phyloP scores from a whole-genome alignment of 441 rosid genomes.

The Populus hybrid region DNA sequence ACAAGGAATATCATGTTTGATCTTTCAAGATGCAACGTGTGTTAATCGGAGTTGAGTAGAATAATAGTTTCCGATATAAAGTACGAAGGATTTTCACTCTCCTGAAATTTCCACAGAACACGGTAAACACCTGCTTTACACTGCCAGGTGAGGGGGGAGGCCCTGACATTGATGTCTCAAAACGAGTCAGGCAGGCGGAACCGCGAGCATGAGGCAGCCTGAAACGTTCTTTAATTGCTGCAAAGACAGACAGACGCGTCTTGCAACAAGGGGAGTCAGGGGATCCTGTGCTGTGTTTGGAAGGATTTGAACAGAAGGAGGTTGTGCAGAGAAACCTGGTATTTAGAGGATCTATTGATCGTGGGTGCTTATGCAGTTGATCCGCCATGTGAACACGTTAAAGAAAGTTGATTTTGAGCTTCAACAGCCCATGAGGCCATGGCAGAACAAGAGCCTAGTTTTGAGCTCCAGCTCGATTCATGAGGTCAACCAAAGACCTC shows the following conservation, averaged over 20 bases:
- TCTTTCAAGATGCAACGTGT: not conserved
- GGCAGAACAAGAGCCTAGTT: no score
- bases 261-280: not conserved
- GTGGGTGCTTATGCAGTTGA: not conserved
- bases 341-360: not conserved
- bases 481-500: no score
- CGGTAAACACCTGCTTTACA: not conserved
- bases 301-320: not conserved
- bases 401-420: no score
- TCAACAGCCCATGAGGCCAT: no score
- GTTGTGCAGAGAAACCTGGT: constrained; percentile 15
- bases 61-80: constrained; percentile 4
- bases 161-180: not conserved
- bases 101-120: constrained; percentile 19
- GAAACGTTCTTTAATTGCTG: not conserved
- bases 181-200: constrained; percentile 3
- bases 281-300: constrained; percentile 7
- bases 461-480: no score
- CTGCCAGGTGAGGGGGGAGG: not conserved
- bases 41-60: not conserved
- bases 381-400: not conserved
- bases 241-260: not conserved
- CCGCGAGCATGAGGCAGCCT: constrained; percentile 3
- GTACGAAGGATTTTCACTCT: constrained; percentile 4
- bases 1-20: not conserved